Base-by-base conservation (phyloP, 345 rosid species). In the Ceriops decandra region DNA sequence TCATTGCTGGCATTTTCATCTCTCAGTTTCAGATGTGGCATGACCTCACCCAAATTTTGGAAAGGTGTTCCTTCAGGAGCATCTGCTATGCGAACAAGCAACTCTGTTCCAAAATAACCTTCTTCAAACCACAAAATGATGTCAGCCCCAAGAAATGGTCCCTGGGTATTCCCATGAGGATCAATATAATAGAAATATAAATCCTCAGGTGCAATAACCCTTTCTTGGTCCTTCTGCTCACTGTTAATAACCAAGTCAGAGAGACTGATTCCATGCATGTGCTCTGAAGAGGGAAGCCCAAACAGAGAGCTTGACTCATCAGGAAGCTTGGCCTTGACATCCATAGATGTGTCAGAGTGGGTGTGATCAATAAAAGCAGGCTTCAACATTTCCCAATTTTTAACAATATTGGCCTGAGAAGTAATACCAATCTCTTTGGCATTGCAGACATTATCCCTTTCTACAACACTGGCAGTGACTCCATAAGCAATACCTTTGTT, bases 41-140 rank as follows among this genome's bases (percentile, higher is more conserved):
- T 75, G 31, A 75, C n/a, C 24, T 75, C 70, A 33, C 78, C 78
- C 60, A 75, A 72, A 8, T 69, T 59, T 57, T 19, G 58, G 52
- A 64, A 75, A 21, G 78, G 70, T 51, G 70, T 54, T 63, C 60
- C 74, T 62, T 64, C 66, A 22, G 62, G 67, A 52, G 74, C 78
- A 74, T 69, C 70, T 21, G 78, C 58, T 46, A 64, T 21, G 16
- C 73, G 70, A 63, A 68, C 78, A 16, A 73, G 78, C 2, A 74
- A 49, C 60, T 74, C 74, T 21, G 73, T 74, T 64, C 73, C 73
- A 74, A 74, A 74, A 64, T 74, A 68, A n/a, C 78, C 78, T 69
- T 64, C 65, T 61, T 69, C 78, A 64, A 74, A 69, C 78, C 78
- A 74, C 26, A 47, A 20, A 28, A 74, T 36, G 38, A 74, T 74